These are phyloP conservation scores for Glonium stellatum DNA, from an alignment of 495 filamentous ascomycete genomes.

Conservation along the genomic window DNA sequence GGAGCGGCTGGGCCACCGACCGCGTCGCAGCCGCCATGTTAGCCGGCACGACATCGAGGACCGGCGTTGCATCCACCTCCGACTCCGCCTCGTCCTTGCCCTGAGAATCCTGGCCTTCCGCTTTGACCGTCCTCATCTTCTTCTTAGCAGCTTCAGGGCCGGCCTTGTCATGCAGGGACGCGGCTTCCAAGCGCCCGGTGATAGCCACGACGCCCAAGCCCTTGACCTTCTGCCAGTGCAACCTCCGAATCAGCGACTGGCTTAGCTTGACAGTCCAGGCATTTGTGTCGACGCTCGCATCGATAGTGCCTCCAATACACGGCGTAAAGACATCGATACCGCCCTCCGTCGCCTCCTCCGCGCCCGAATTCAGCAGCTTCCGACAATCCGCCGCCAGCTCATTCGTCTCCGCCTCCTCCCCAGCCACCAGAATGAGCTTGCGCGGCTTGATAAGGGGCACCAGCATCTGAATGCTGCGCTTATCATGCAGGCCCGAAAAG, in stretches of 20 bases:
- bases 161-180: constrained; percentile 29
- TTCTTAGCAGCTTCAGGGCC: constrained; percentile 43
- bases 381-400: constrained; percentile 73
- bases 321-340: constrained; percentile 72
- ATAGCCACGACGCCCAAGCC: constrained; percentile 83
- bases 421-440: constrained; percentile 84
- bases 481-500: constrained; percentile 86
- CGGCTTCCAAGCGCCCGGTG: constrained; percentile 53
- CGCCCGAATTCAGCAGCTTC: constrained; percentile 56
- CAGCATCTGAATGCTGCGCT: constrained; percentile 85
- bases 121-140: constrained; percentile 57
- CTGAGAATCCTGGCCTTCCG: constrained; percentile 32
- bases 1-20: constrained; percentile 76
- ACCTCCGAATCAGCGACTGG: constrained; percentile 66
- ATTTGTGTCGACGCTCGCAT: constrained; percentile 95
- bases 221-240: constrained; percentile 92
- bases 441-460: constrained; percentile 90
- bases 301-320: constrained; percentile 56
- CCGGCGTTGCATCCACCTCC: constrained; percentile 27
- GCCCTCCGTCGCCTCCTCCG: constrained; percentile 39
- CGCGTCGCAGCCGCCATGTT: constrained; percentile 68
- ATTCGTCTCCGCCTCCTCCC: constrained; percentile 67
- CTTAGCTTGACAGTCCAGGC: constrained; percentile 92
- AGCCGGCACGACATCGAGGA: constrained; percentile 69
- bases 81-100: constrained; percentile 1